Evolutionary conservation across 2,329 filamentous ascomycete genomes (phyloP), one percentile per base, ranked within the genome.

Genomic region (Stagonosporopsis rhizophila): DNA sequence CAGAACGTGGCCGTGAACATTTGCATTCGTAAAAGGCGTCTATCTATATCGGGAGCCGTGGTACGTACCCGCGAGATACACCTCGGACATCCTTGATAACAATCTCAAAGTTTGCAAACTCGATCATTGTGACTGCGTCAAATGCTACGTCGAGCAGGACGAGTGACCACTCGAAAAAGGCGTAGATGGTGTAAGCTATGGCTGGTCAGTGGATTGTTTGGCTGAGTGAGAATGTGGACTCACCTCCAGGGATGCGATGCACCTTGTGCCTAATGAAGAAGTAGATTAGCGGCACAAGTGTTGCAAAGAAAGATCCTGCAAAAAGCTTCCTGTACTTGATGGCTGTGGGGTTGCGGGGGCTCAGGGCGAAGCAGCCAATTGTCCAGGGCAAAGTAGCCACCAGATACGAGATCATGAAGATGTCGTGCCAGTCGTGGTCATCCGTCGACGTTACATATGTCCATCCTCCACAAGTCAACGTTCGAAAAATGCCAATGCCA

Each of bases 191-290:
- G 78, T 99, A 99, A 28, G 95, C 95, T 98, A 19, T n/a, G 28
- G 23, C 5, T 9, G 11, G 35, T 58, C n/a, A 58, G 45, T 22
- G 9, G 14, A 14, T 9, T 22, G 6, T 15, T 15, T 23, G 42
- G 19, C 3, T 1, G 17, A 6, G 1, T 7, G 3, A 20, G 6
- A 20, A 15, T 3, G 2, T 19, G 20, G 22, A 68, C 88, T 77
- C 82, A 98, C 94, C 95, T 83, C 95, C 95, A 56, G 95, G 83
- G 59, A 98, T 87, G 57, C 89, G 91, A 76, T 99, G 92, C 48
- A 99, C 91, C 78, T 99, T 99, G 82, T 99, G 95, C 77, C 97
- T 95, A 62, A 99, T 96, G 75, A 97, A 99, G 75, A 92, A 99
- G 81, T 97, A 98, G 19, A 98, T 85, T 74, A 99, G 81, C 27